Base-by-base conservation (phyloP, 1,139 yeast genomes). In the Entelexis paramagnoliae region DNA sequence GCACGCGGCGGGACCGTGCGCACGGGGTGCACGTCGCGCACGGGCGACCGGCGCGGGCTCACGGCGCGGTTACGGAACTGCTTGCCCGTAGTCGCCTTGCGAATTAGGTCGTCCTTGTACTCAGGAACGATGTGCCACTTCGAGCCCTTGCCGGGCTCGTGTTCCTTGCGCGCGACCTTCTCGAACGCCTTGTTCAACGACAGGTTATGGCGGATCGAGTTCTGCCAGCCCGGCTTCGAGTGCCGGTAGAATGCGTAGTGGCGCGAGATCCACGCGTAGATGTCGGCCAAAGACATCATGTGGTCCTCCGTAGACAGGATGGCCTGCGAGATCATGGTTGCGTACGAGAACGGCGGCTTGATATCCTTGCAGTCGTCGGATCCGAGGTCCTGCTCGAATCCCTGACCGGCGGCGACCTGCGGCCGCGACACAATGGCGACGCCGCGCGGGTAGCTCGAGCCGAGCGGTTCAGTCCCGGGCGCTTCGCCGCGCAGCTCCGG, bases 141-240 rank as follows among this genome's bases (percentile, higher is more conserved):
- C 95, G 91, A 91, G 58, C 98, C 98, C 67, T 91, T 91, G 30
- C 99, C 98, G 0, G 98, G 96, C 68, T 91, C 97, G 66, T 87
- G 84, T 19, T 95, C 91, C 66, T 86, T 79, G 63, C 98, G 76
- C 26, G 98, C 96, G 26, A 89, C 96, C 69, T 91, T 91, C 64
- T 89, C 97, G 65, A 85, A 85, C 10, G 94, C 91, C 66, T 85
- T 85, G 66, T 84, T 85, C 51, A 85, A 70, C 2, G 93, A 83
- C 46, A 85, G 67, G 64, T 85, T 85, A 64, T 85, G 95, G 55
- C 95, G 77, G 57, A 84, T 84, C 11, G 89, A 81, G 66, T 85
- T 85, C 66, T 86, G 95, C 95, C 91, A 83, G 47, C 98, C 98
- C n/a, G 95, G 83, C 66, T 87, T 89, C 33, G 93, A 81, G 68